phyloP scores from a whole-genome alignment of 2,329 filamentous ascomycete genomes.

The Westerdykella sp. region DNA sequence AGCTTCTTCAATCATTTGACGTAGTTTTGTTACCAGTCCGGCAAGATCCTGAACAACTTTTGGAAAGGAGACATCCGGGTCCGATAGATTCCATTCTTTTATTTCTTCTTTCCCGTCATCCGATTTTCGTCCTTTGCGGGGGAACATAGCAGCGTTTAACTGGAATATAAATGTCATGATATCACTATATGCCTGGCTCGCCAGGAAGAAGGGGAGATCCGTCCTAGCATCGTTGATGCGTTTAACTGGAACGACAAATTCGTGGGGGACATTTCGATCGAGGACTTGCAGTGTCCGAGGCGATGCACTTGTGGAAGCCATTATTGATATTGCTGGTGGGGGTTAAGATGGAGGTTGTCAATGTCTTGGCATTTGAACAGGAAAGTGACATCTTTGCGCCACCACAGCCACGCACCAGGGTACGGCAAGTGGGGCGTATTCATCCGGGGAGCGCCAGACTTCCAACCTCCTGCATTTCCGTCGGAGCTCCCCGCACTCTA shows the following conservation, averaged over 20 bases:
- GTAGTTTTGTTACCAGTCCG: conserved; percentile 58
- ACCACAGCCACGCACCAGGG: too few relatives aligned
- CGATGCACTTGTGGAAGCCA: too few relatives aligned
- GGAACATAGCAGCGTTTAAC: conserved; percentile 81
- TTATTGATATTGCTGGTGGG: conserved; percentile 4
- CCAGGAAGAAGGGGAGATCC: conserved; percentile 75
- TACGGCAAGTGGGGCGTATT: conserved; percentile 2
- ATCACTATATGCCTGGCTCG: conserved; percentile 76
- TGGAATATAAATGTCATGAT: conserved; percentile 84
- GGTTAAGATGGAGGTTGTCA: conserved; percentile 14
- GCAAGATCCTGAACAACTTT: conserved; percentile 60
- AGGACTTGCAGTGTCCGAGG: conserved; percentile 16
- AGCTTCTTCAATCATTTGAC: conserved; percentile 64
- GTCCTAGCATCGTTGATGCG: conserved; percentile 70
- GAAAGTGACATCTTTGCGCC: too few relatives aligned
- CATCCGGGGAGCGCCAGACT: not conserved
- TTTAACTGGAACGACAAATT: conserved; percentile 66
- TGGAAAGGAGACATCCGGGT: conserved; percentile 43
- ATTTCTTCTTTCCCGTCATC: conserved; percentile 34
- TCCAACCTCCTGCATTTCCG: conserved; percentile 9
- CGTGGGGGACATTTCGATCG: conserved; percentile 15
- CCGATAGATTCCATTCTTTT: conserved; percentile 49
- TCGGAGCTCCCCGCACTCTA: not conserved
- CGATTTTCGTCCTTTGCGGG: conserved; percentile 47
- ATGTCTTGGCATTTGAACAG: conserved; percentile 13